Evolutionary conservation across 768 basidiomycete species (phyloP).

Genomic region (Tylopilus subfusipes): DNA sequence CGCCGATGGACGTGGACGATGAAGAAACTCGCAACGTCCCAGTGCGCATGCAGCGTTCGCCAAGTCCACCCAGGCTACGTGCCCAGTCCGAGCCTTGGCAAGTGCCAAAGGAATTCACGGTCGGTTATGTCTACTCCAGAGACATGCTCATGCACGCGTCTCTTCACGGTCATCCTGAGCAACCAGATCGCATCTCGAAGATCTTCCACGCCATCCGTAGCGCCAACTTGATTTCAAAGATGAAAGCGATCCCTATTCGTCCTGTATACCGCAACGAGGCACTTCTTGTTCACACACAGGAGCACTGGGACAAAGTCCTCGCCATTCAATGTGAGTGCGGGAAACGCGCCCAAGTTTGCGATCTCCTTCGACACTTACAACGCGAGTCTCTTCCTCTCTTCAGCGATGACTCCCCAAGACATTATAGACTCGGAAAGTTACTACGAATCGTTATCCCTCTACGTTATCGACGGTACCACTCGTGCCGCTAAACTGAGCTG

Average conservation of each 20-base stretch:
- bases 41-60: constrained; percentile 11
- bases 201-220: constrained; percentile 68
- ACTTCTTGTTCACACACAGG: constrained; percentile 84
- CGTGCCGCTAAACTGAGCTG: constrained; percentile 84
- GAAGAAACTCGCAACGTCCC: constrained; percentile 6
- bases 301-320: constrained; percentile 88
- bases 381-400: constrained; percentile 10
- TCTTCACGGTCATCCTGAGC: constrained; percentile 69
- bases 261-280: constrained; percentile 75
- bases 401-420: constrained; percentile 74
- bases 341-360: neutral
- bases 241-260: constrained; percentile 77
- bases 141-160: constrained; percentile 86
- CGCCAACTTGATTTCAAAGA: constrained; percentile 58
- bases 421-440: constrained; percentile 72
- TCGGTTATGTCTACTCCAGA: constrained; percentile 83
- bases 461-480: constrained; percentile 84
- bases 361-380: constrained; percentile 15
- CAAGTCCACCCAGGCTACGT: constrained; percentile 19
- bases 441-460: constrained; percentile 90
- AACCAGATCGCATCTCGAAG: constrained; percentile 69
- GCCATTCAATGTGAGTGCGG: constrained; percentile 69
- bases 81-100: constrained; percentile 34
- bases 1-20: constrained; percentile 29
- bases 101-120: constrained; percentile 30